Conservation (phyloP, 2,329 filamentous ascomycete species). For the Botryotinia globosa region DNA sequence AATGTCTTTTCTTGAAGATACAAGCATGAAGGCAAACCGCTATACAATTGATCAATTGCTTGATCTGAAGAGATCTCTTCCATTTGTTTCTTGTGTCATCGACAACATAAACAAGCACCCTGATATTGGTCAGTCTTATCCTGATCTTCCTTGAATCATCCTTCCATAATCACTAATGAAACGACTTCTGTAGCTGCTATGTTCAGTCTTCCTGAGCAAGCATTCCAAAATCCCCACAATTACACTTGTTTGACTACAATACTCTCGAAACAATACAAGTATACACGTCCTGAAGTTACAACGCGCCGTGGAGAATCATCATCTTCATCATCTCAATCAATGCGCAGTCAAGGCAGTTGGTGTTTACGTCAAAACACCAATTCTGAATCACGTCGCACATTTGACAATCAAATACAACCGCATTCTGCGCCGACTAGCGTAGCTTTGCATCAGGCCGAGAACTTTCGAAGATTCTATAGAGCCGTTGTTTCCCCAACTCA, state of each 20-base stretch:
- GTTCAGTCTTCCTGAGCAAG: slow-evolving; percentile 32
- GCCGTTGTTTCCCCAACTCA: slow-evolving; percentile 66
- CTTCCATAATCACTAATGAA: slow-evolving; percentile 10
- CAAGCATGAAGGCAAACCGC: slow-evolving; percentile 20
- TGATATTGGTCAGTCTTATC: slow-evolving; percentile 33
- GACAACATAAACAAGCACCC: slow-evolving; percentile 33
- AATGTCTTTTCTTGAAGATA: slow-evolving; percentile 18
- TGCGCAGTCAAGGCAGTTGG: slow-evolving; percentile 30
- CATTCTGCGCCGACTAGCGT: slow-evolving; percentile 53
- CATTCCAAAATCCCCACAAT: slow-evolving; percentile 27
- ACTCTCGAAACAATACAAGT: slow-evolving; percentile 10
- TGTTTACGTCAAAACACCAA: slow-evolving; percentile 34
- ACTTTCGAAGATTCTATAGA: slow-evolving; percentile 67
- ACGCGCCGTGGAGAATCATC: slow-evolving; percentile 22
- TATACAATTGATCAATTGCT: slow-evolving; percentile 35
- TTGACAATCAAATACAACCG: slow-evolving; percentile 41
- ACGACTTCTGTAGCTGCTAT: slow-evolving; percentile 26
- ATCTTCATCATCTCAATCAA: slow-evolving; percentile 18
- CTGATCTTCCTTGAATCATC: background rate
- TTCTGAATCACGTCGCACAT: slow-evolving; percentile 32
- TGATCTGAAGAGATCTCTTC: slow-evolving; percentile 31
- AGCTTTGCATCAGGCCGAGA: slow-evolving; percentile 57
- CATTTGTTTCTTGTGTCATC: slow-evolving; percentile 29
- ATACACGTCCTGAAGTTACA: slow-evolving; percentile 4
- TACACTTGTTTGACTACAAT: slow-evolving; percentile 26